Evolutionary conservation across 2,329 filamentous ascomycete genomes (phyloP).

Genomic region (Myriangium duriaei): DNA sequence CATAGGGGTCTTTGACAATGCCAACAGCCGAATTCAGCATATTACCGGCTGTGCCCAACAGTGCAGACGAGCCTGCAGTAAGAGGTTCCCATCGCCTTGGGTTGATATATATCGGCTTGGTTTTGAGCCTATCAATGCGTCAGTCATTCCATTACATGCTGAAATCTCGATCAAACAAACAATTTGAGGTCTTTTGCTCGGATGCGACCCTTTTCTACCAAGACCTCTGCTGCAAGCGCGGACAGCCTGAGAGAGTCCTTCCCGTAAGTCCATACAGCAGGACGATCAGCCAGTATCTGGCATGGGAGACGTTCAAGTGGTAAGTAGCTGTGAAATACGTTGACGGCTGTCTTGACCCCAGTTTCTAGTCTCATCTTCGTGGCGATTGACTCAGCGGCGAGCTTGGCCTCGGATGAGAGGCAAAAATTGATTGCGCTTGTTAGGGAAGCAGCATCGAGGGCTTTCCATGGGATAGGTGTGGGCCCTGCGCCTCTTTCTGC

Average conservation of each 20-base stretch:
- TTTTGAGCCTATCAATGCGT: constrained; percentile 4
- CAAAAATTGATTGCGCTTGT: constrained; percentile 25
- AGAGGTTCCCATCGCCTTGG: constrained; percentile 25
- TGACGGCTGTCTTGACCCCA: constrained; percentile 29
- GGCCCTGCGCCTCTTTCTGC: constrained; percentile 31
- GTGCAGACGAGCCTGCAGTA: constrained; percentile 17
- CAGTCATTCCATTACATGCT: neutral
- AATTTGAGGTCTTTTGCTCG: neutral
- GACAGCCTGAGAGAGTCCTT: constrained; percentile 27
- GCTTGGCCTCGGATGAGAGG: constrained; percentile 22
- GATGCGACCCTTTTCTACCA: neutral
- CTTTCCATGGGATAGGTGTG: constrained; percentile 25
- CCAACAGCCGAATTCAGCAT: constrained; percentile 9
- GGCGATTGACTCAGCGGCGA: constrained; percentile 10
- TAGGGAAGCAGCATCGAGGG: constrained; percentile 24
- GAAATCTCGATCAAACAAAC: neutral
- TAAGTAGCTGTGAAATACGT: constrained; percentile 28
- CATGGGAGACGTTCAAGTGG: constrained; percentile 20
- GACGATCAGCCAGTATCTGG: neutral
- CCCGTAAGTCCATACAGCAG: constrained; percentile 5
- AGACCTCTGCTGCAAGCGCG: neutral
- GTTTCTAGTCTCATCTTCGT: constrained; percentile 18
- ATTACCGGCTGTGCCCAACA: constrained; percentile 9
- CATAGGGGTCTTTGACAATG: constrained; percentile 11
- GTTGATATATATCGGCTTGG: constrained; percentile 21